Base-by-base conservation (phyloP, 805 yeast species). In the Blastobotrys americana region DNA sequence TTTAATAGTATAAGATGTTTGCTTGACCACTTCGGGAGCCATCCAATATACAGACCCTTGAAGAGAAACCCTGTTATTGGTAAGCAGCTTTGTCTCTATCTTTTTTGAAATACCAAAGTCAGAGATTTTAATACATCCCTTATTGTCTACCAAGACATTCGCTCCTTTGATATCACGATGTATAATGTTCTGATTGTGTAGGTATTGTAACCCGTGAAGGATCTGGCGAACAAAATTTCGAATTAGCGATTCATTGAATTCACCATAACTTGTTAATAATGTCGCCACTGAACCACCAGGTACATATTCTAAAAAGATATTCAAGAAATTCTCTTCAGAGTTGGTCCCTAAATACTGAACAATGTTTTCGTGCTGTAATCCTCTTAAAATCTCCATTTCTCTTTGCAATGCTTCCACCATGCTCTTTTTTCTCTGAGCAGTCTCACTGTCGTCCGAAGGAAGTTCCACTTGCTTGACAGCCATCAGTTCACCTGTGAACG, bases 11-110 rank as follows among this genome's bases (percentile, higher is more conserved):
- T 90, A 85, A 0, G 88, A 85, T 1, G 85, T 81, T 58, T 89
- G 97, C 56, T 88, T 86, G 15, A 93, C 97, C 5, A 93, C 97
- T 61, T 93, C 98, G 0, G 98, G 98, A 0, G 98, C 97, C 98
- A 93, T 93, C 97, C 98, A 93, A 59, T 82, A 93, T 0, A 90
- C 88, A 0, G 96, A 86, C 0, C 98, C 98, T 64, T 90, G 97
- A 43, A 87, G 66, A 0, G 96, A 87, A 1, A 85, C 89, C 37
- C 97, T 74, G 51, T 76, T 77, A 20, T 56, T 49, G 42, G 55
- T 64, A 61, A 53, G 67, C 64, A 64, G 70, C 67, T 56, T 67
- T 27, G 84, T 78, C 34, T 84, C 81, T 5, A 80, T 65, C 47
- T 78, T 79, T 48, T 77, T 77, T 17, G 93, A 82, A 33, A 86